Base-by-base conservation (phyloP, 2,329 filamentous ascomycete genomes). In the Sarocladiaceae sp. region DNA sequence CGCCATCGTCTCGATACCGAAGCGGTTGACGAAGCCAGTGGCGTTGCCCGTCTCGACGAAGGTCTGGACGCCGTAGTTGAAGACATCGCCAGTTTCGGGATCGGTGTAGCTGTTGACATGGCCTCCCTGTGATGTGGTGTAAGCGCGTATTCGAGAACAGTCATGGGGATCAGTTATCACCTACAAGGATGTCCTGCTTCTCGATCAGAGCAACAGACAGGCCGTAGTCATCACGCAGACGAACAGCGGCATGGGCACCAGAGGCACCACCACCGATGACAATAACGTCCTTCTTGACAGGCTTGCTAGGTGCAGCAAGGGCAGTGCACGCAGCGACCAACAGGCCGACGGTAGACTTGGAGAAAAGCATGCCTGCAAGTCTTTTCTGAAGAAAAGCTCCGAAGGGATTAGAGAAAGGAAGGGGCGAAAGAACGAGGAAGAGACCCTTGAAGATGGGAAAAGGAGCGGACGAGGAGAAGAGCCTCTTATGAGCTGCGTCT, bases 31-130 rank as follows among this genome's bases (percentile, higher is more conserved):
- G 56, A 70, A 76, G 20, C 62, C 57, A 11, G 50, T 49, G 5
- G 70, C 66, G 6, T 63, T 58, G 16, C 61, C 55, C 33, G 63
- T 60, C 45, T 70, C 58, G 33, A 61, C 57, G 47, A 59, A 67
- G 3, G 58, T 56, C 44, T 65, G 53, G 15, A 67, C 64, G 35
- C 64, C 65, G 46, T 58, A 65, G 50, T 67, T 61, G 44, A 57
- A 59, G 1, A 53, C 44, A 1, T 40, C 50, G 13, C 58, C 60
- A 2, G 58, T 65, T n/a, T 61, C 54, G n/a, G 65, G 66, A 27
- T 68, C 66, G 3, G 53, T 58, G 50, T 70, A 76, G 9, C 69
- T 74, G 18, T 71, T 57, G 5, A 69, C 67, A 49, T 76, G 70
- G 2, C 73, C 73, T 15, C 73, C 74, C 48, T 74, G 51, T 44